Conservation (phyloP, 1,139 yeast genomes). For the Blastobotrys aristatus region DNA sequence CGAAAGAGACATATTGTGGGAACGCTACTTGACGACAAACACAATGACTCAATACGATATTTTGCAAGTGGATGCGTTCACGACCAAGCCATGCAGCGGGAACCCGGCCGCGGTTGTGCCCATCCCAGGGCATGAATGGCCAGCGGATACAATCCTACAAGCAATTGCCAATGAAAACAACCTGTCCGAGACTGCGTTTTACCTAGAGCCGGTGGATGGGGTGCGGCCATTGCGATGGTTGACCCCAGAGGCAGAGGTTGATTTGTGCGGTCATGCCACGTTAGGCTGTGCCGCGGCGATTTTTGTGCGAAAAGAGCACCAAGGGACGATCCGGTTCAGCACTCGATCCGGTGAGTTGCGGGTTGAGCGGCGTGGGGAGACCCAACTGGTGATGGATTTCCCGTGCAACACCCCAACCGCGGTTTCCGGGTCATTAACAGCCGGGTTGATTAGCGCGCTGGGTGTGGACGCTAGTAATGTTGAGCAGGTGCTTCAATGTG, state of each 20-base stretch:
- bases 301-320: slow-evolving; percentile 1
- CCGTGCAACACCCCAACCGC: background rate
- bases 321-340: background rate
- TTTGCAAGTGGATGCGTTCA: slow-evolving; percentile 10
- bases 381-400: slow-evolving; percentile 4
- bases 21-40: too few relatives aligned
- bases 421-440: background rate
- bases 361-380: background rate
- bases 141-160: background rate
- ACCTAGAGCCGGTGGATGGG: slow-evolving; percentile 1
- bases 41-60: slow-evolving; percentile 4
- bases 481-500: background rate
- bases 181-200: slow-evolving; percentile 8
- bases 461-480: background rate
- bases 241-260: slow-evolving; percentile 9
- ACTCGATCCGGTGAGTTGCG: slow-evolving; percentile 1
- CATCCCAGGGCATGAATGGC: background rate
- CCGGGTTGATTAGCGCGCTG: background rate
- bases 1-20: too few relatives aligned
- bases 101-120: slow-evolving; percentile 13
- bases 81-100: slow-evolving; percentile 4
- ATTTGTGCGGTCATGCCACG: slow-evolving; percentile 11
- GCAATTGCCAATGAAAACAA: slow-evolving; percentile 10
- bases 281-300: slow-evolving; percentile 7
- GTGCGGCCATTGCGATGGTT: slow-evolving; percentile 7